Evolutionary conservation across 2,329 filamentous ascomycete genomes (phyloP).

Genomic region (Penicillium sp.): DNA sequence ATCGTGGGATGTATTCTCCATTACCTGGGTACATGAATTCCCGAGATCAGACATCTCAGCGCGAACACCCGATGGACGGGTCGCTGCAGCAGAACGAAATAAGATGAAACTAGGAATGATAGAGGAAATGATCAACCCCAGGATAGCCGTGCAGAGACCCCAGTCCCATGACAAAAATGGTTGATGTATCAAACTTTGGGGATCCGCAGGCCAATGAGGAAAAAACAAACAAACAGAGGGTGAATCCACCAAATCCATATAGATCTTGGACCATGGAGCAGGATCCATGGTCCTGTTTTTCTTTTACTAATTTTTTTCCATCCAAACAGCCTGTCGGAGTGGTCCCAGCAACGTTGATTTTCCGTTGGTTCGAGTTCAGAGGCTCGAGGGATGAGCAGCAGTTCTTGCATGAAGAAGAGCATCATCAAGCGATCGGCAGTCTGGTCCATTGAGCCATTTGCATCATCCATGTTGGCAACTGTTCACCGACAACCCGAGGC

Average conservation of each 20-base stretch:
- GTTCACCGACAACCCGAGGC: slow-evolving; percentile 29
- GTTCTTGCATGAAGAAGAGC: slow-evolving; percentile 26
- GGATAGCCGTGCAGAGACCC: slow-evolving; percentile 34
- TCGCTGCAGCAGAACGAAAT: slow-evolving; percentile 36
- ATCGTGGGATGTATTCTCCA: slow-evolving; percentile 22
- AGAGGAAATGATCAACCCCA: slow-evolving; percentile 35
- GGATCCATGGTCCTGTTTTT: slow-evolving; percentile 16
- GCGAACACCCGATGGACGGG: slow-evolving; percentile 36
- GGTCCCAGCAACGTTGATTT: slow-evolving; percentile 6
- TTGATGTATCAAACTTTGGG: slow-evolving; percentile 32
- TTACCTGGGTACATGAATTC: slow-evolving; percentile 20
- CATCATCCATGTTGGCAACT: slow-evolving; percentile 21
- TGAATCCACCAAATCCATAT: background rate
- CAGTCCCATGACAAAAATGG: slow-evolving; percentile 33
- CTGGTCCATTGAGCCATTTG: slow-evolving; percentile 25
- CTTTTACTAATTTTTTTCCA: slow-evolving; percentile 4
- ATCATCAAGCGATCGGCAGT: slow-evolving; percentile 32
- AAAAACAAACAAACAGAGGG: background rate
- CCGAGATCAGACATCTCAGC: slow-evolving; percentile 35
- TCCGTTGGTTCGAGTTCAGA: slow-evolving; percentile 3
- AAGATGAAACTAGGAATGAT: slow-evolving; percentile 39
- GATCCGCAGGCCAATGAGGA: slow-evolving; percentile 29
- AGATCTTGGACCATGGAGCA: slow-evolving; percentile 14
- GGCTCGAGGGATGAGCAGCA: slow-evolving; percentile 27
- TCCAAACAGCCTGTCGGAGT: slow-evolving; percentile 14